A percentile compares a stretch with the other conserved stretches of the same genome.
Conservation (phyloP, 1,284 basidiomycete species). For the Puccinia hordei region DNA sequence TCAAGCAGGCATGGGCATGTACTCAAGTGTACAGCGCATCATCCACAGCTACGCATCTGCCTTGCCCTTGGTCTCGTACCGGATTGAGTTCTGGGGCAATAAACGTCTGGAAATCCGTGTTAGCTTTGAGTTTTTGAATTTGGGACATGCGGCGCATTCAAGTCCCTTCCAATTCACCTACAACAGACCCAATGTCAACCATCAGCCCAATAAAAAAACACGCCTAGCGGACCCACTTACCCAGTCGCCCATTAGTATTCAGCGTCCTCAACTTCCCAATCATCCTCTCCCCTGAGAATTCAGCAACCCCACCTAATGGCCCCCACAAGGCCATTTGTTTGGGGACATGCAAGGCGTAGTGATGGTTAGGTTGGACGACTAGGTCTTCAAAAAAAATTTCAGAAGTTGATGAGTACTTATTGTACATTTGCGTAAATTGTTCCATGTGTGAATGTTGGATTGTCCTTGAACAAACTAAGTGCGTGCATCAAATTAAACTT, state of each 20-base stretch:
- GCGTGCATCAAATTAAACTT: too few species aligned
- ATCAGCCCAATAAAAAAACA: not conserved
- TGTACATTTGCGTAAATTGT: too few species aligned
- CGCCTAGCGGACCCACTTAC: not conserved
- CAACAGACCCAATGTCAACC: not conserved
- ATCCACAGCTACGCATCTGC: not conserved
- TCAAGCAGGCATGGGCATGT: not conserved
- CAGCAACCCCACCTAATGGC: slow-evolving; percentile 6
- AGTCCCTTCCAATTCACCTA: not conserved
- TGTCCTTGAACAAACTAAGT: too few species aligned
- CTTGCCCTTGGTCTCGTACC: not conserved
- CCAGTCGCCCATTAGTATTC: not conserved
- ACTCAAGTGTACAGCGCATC: not conserved
- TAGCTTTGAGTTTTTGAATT: not conserved
- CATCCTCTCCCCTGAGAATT: not conserved
- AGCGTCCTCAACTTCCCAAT: not conserved
- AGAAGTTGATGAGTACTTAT: too few species aligned
- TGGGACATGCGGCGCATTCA: not conserved
- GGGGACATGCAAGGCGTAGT: slow-evolving; percentile 25
- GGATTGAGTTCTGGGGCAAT: not conserved
- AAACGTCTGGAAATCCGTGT: not conserved
- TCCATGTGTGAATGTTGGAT: too few species aligned
- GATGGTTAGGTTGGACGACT: not conserved
- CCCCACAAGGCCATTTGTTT: slow-evolving; percentile 29
- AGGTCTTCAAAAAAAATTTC: too few species aligned